A percentile compares a stretch with the other conserved stretches of the same genome.
phyloP scores from a whole-genome alignment of 164 flowering plant genomes.

The grape (Vitis vinifera) region DNA sequence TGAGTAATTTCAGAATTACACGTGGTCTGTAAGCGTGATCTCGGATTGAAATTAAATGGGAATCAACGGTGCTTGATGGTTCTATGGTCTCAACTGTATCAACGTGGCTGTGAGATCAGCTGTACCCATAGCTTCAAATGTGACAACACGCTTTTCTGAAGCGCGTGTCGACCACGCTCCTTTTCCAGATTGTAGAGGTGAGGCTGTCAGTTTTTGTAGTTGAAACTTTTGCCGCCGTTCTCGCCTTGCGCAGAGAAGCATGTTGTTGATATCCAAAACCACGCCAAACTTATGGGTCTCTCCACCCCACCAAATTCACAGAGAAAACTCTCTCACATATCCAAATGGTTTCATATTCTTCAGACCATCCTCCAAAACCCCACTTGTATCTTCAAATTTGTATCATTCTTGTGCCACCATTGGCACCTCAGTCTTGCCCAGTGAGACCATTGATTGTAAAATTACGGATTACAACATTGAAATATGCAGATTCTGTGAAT shows the following conservation, averaged over 20 bases:
- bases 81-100: no score
- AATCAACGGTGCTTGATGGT: no score
- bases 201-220: neutral
- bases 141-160: neutral
- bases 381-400: constrained; percentile 5
- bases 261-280: constrained; percentile 15
- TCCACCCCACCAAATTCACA: constrained; percentile 12
- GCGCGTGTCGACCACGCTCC: neutral
- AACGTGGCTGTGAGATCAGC: no score
- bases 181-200: neutral
- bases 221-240: constrained; percentile 6
- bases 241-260: neutral
- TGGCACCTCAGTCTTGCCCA: constrained; percentile 9
- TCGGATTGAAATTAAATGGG: no score
- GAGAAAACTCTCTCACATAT: neutral
- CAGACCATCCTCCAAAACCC: constrained; percentile 18
- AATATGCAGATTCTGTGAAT: constrained; percentile 44
- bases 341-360: constrained; percentile 13
- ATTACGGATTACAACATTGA: constrained; percentile 14
- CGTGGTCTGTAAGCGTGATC: no score
- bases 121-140: no score
- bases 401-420: neutral
- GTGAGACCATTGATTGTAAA: constrained; percentile 2
- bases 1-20: no score
- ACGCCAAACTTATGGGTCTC: constrained; percentile 9